Conservation (phyloP, 192 early-diverging fungal species). For the Coemansia sp. region DNA sequence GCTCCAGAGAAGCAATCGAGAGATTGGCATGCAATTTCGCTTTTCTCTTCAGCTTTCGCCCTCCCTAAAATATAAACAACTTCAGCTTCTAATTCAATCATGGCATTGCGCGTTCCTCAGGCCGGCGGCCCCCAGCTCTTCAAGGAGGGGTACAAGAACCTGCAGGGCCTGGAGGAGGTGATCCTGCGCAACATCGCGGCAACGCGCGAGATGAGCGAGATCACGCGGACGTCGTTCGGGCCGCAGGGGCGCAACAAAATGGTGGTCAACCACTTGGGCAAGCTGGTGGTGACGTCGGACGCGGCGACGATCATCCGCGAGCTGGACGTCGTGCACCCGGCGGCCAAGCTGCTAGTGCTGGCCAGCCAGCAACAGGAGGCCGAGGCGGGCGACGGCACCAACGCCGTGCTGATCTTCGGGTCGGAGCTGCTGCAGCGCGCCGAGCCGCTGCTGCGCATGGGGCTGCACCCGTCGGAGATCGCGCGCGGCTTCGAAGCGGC, state of each 20-base stretch:
- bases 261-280: constrained; percentile 98
- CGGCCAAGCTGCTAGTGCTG: constrained; percentile 95
- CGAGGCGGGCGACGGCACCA: constrained; percentile 96
- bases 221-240: constrained; percentile 93
- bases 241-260: constrained; percentile 99
- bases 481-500: constrained; percentile 95
- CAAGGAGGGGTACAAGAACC: constrained; percentile 96
- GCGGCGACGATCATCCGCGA: constrained; percentile 99
- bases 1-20: background rate
- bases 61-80: background rate
- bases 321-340: constrained; percentile 97
- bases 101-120: constrained; percentile 93
- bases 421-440: constrained; percentile 95
- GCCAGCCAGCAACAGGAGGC: constrained; percentile 97
- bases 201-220: constrained; percentile 90
- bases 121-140: constrained; percentile 81
- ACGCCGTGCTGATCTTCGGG: constrained; percentile 93
- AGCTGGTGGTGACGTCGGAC: constrained; percentile 98
- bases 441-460: constrained; percentile 91
- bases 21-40: background rate
- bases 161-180: constrained; percentile 96
- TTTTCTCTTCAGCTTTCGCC: background rate
- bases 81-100: constrained; percentile 25
- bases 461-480: constrained; percentile 93
- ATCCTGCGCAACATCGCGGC: constrained; percentile 95